Base-by-base conservation (phyloP, 2,329 filamentous ascomycete genomes). In the Ophiostoma piceae region DNA sequence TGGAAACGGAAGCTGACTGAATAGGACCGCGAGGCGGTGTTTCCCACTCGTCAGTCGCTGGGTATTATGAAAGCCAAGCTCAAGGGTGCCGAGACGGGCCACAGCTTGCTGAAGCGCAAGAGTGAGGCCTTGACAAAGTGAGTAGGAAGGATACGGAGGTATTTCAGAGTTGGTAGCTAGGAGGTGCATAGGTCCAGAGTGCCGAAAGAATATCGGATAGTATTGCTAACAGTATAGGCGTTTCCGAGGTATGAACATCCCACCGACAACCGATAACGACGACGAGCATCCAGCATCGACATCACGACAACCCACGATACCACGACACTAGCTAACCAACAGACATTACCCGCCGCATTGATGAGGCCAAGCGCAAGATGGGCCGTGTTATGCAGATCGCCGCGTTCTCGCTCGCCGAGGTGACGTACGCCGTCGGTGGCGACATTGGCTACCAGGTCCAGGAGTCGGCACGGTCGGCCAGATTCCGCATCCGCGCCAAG, bases 281-380 rank as follows among this genome's bases (percentile, higher is more conserved):
- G 1, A 19, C 51, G 51, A 57, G 9, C 35, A 41, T 14, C 39
- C 6, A 62, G 6, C 2, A 22, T 39, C 37, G 2, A 26, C 62
- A n/a, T 35, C 39, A 43, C 14, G 29, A 41, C 14, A 14, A 39
- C 41, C 29, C 3, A 41, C 19, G 14, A 29, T 8, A 35, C 8
- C 35, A 29, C 57, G 2, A 54, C 35, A 19, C 14, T 5, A 22
- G 5, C 54, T 43, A 11, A 66, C 12, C 29, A 26, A 74, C 78
- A 92, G 95, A 99, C 77, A 99, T 99, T 77, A 97, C 95, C 67
- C 88, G 89, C 79, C 91, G 95, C 77, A 99, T 99, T 80, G 94
- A 99, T 82, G 95, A 99, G 80, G 95, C 95, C 60, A 99, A 99
- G 82, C 91, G 94, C 76, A 99, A 99, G 84, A 99, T 99, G 94